Evolutionary conservation across 805 yeast genomes (phyloP).

Genomic region (Saccharomyces kudriavzevii): DNA sequence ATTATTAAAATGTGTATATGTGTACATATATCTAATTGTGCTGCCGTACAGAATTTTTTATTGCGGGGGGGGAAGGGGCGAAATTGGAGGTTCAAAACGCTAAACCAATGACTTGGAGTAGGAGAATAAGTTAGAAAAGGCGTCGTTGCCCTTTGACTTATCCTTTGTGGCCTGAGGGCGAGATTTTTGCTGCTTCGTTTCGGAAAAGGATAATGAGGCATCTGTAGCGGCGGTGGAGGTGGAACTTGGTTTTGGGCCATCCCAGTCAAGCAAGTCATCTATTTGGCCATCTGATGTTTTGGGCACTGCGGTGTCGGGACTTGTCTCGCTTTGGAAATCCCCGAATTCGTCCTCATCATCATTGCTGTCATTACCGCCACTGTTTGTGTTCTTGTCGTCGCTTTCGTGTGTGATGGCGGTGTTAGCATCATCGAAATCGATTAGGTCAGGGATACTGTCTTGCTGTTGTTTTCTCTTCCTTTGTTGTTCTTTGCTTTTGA

Average conservation of each 20-base stretch:
- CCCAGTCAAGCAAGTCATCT: constrained; percentile 14
- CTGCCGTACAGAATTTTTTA: constrained; percentile 10
- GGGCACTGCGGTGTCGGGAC: constrained; percentile 7
- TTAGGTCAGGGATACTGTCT: constrained; percentile 23
- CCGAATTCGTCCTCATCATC: constrained; percentile 33
- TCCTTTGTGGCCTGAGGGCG: constrained; percentile 2
- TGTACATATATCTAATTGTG: constrained; percentile 2
- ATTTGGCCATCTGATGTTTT: constrained; percentile 3
- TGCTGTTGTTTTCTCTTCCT: constrained; percentile 23
- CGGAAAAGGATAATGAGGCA: constrained; percentile 1
- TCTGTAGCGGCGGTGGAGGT: constrained; percentile 9
- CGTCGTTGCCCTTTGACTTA: constrained; percentile 14
- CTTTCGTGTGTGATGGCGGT: constrained; percentile 6
- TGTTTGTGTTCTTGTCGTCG: neutral
- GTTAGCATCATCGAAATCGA: constrained; percentile 23
- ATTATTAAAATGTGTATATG: constrained; percentile 1
- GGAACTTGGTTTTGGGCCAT: neutral
- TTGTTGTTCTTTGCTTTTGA: constrained; percentile 27
- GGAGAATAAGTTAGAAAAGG: constrained; percentile 26
- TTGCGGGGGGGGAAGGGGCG: neutral
- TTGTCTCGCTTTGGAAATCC: constrained; percentile 29
- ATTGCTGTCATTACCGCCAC: constrained; percentile 4
- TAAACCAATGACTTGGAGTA: constrained; percentile 27
- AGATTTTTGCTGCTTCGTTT: constrained; percentile 5
- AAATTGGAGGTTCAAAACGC: neutral